A percentile compares a stretch with the other conserved stretches of the same genome.
Evolutionary conservation across 2,329 filamentous ascomycete genomes (phyloP).

Genomic region (Exophiala sideris): DNA sequence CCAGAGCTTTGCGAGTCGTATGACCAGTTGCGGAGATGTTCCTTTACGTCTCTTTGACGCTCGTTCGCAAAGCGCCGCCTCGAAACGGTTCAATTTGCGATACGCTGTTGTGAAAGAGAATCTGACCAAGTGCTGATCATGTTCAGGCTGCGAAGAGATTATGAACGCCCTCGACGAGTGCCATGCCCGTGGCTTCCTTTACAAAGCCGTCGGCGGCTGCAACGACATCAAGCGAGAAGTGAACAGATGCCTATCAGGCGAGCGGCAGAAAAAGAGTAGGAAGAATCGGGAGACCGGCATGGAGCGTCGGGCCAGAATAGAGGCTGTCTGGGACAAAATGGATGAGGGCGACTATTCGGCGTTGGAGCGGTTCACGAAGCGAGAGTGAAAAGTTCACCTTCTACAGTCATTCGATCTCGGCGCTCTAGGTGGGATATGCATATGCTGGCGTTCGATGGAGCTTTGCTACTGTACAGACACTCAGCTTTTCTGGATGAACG

Average conservation of each 20-base stretch:
- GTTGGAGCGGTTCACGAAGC: conserved; percentile 55
- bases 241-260: conserved; percentile 76
- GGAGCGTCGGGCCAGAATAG: conserved; percentile 68
- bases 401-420: neutral
- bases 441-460: neutral
- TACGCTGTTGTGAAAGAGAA: neutral
- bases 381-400: conserved; percentile 31
- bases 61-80: neutral
- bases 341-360: conserved; percentile 46
- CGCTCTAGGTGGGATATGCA: too few relatives aligned
- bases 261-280: conserved; percentile 73
- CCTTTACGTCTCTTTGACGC: neutral
- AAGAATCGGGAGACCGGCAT: conserved; percentile 69
- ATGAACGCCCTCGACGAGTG: conserved; percentile 94
- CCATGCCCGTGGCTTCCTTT: conserved; percentile 86
- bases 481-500: too few relatives aligned
- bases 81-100: neutral
- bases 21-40: conserved; percentile 1
- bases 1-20: conserved; percentile 10
- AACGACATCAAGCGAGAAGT: conserved; percentile 80
- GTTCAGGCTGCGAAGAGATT: conserved; percentile 86
- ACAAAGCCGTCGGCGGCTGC: conserved; percentile 87
- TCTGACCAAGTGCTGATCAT: conserved; percentile 9
- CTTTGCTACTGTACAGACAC: too few relatives aligned
- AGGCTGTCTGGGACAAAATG: conserved; percentile 75